phyloP scores from a whole-genome alignment of 78 protist genomes.

The Pelomyxa schiedti region DNA sequence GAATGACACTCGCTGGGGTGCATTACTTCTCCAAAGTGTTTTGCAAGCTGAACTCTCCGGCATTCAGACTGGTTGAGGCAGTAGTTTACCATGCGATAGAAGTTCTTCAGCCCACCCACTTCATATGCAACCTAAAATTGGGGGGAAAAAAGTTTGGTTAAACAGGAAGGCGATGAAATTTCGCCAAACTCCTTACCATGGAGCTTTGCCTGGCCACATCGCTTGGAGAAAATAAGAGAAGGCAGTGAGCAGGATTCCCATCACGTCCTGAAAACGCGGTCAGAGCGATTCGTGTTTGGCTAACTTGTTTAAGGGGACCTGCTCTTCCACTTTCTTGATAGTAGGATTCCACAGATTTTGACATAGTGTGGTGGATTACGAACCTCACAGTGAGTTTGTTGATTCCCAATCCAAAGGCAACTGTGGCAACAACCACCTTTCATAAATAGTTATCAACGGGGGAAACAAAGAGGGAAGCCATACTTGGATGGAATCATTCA shows the following conservation, averaged over 20 bases:
- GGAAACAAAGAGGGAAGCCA: not conserved
- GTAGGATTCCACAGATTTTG: conserved; percentile 83
- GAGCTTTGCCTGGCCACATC: not conserved
- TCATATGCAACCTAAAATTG: no score
- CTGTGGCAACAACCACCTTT: conserved; percentile 78
- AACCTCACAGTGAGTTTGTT: conserved; percentile 81
- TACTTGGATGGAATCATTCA: conserved; percentile 8
- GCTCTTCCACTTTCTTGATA: conserved; percentile 81
- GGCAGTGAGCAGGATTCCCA: not conserved
- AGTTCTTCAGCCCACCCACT: not conserved
- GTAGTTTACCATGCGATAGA: not conserved
- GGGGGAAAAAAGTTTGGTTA: no score
- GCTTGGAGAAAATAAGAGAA: not conserved
- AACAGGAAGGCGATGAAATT: no score
- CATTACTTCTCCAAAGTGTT: not conserved
- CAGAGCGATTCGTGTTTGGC: no score
- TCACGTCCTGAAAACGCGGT: not conserved
- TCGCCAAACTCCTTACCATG: no score
- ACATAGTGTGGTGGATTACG: conserved; percentile 82
- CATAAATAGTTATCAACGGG: not conserved
- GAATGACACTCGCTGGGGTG: not conserved
- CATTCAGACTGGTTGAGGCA: no score
- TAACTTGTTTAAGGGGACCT: conserved; percentile 10
- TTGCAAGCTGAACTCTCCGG: no score
- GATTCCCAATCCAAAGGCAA: conserved; percentile 97